phyloP scores from a whole-genome alignment of 2,329 filamentous ascomycete species.

The Neospermospora avenae region DNA sequence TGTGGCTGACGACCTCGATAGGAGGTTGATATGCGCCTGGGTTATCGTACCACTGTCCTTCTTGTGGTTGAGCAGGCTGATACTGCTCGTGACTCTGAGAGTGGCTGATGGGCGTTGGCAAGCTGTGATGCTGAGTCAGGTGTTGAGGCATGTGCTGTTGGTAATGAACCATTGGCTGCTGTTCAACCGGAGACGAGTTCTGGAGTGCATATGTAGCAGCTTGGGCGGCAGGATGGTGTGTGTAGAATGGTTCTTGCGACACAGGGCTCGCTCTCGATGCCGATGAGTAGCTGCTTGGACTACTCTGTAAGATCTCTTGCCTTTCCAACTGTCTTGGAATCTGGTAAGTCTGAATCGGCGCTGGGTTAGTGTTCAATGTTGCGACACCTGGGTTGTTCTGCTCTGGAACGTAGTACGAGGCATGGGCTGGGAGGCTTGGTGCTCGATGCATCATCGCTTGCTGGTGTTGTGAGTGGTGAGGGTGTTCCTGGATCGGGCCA shows the following conservation, averaged over 20 bases:
- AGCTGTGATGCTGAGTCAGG: slow-evolving; percentile 21
- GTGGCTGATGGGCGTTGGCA: slow-evolving; percentile 32
- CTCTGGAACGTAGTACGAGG: slow-evolving; percentile 53
- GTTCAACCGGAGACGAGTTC: slow-evolving; percentile 46
- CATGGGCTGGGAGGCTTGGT: slow-evolving; percentile 31
- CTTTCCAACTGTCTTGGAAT: slow-evolving; percentile 39
- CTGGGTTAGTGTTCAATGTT: slow-evolving; percentile 53
- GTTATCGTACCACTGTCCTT: slow-evolving; percentile 51
- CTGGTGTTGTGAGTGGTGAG: slow-evolving; percentile 33
- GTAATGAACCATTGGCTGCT: slow-evolving; percentile 39
- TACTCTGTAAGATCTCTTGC: slow-evolving; percentile 52
- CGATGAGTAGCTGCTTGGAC: slow-evolving; percentile 56
- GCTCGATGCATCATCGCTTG: slow-evolving; percentile 39
- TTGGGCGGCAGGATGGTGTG: slow-evolving; percentile 47
- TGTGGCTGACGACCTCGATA: slow-evolving; percentile 54
- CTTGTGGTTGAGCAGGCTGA: slow-evolving; percentile 40
- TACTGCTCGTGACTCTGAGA: slow-evolving; percentile 40
- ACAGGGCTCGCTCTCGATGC: slow-evolving; percentile 52
- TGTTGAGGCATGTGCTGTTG: slow-evolving; percentile 32
- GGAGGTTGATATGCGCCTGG: slow-evolving; percentile 52
- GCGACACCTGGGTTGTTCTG: slow-evolving; percentile 60
- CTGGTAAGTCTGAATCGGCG: slow-evolving; percentile 48
- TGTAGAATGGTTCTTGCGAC: slow-evolving; percentile 54
- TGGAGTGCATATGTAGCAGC: slow-evolving; percentile 48
- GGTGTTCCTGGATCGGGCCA: slow-evolving; percentile 42